Evolutionary conservation across 371 early-diverging fungal genomes (phyloP), one percentile per base, ranked within the genome.

Genomic region (Syncephalastrum sp.): DNA sequence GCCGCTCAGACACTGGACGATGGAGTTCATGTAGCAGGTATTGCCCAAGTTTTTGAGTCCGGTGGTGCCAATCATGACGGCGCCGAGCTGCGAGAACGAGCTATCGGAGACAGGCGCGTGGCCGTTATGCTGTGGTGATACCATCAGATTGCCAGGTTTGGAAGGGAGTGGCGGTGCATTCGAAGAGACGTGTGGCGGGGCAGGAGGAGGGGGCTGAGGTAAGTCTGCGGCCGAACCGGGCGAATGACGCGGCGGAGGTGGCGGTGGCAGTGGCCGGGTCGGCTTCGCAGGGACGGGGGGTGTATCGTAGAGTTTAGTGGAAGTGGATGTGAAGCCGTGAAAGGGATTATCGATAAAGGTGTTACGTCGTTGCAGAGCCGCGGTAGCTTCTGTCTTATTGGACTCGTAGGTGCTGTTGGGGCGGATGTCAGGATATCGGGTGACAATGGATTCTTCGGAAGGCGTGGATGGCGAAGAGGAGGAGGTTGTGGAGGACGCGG

Each of bases 21-120:
- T 86, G 4, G 95, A 91, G 72, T 97, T 99, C 95, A 98, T 94
- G 69, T 86, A 99, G 68, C 99, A 99, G 0, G 98, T 97, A 67
- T 99, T 99, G 27, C 99, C 99, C 42, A 98, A 63, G 66, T 98
- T 98, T 55, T 86, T 87, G 57, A 98, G 69, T 3, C 99, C 99
- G 0, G 85, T 81, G 27, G 84, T 82, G n/a, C 91, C 91, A 49
- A 86, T 81, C 52, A 67, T 65, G 2, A 77, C 68, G 0, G 65
- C 64, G 8, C 75, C 80, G 19, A 82, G 62, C 49, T 74, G 70
- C 15, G 82, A 77, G 46, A 76, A 69, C 0, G 75, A 68, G 5
- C 63, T 69, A 21, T 69, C 52, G 6, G 64, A 61, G 7, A 68
- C 61, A 19, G 64, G 68, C 4, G 68, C 64, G 27, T 54, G 47